phyloP scores from a whole-genome alignment of 1,284 basidiomycete species.

The Mycosarcoma mackinlayi region DNA sequence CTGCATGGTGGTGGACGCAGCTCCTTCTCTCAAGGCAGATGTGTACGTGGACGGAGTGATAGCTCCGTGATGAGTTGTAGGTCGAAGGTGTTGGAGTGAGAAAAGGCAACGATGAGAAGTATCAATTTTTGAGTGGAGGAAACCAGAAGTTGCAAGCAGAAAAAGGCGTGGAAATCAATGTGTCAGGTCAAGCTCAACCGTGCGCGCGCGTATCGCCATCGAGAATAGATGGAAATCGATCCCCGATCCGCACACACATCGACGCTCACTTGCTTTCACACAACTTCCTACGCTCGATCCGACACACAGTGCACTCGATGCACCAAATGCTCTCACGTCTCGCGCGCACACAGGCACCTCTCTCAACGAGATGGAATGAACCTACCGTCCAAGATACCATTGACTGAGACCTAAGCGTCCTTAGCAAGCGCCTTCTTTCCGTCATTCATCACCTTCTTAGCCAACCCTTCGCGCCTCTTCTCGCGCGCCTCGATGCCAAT shows the following conservation, averaged over 20 bases:
- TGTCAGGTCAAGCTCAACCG: no score
- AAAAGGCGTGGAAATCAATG: no score
- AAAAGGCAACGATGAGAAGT: neutral
- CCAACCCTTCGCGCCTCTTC: constrained; percentile 49
- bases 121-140: constrained; percentile 1
- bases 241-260: no score
- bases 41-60: constrained; percentile 2
- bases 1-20: constrained; percentile 1
- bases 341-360: no score
- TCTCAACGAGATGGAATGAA: no score
- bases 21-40: neutral
- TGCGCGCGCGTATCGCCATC: constrained; percentile 1
- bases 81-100: neutral
- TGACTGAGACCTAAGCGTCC: constrained; percentile 44
- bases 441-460: constrained; percentile 37
- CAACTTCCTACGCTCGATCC: no score
- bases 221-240: no score
- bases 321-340: neutral
- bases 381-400: no score
- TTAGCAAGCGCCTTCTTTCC: constrained; percentile 44
- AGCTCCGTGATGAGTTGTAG: constrained; percentile 15
- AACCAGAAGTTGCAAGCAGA: no score
- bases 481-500: constrained; percentile 89
- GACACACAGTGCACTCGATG: no score
- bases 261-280: no score